A percentile compares a stretch with the other conserved stretches of the same genome.
Evolutionary conservation across 257 asterid species (phyloP).

Genomic region (Scutellaria barbata): DNA sequence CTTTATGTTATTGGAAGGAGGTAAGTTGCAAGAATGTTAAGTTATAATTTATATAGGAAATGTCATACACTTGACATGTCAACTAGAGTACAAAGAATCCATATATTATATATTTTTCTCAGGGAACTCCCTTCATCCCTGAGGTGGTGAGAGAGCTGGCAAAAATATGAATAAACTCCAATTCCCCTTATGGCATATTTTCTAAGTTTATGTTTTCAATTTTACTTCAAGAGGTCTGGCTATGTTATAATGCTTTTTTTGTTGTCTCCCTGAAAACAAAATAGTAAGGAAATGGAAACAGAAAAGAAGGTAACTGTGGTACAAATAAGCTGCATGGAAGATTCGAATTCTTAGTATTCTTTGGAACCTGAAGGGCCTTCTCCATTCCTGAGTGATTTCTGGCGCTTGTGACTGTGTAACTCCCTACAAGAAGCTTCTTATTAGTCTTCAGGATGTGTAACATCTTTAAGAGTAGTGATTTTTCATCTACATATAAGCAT

Average conservation of each 20-base stretch:
- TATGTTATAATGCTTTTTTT: not conserved
- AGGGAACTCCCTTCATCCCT: constrained; percentile 13
- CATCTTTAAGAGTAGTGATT: not conserved
- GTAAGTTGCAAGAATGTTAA: not conserved
- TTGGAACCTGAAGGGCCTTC: constrained; percentile 12
- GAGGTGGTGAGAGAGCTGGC: not conserved
- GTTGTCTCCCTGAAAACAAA: constrained; percentile 15
- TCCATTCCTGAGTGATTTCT: not conserved
- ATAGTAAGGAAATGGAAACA: constrained; percentile 13
- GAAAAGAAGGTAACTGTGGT: constrained; percentile 3
- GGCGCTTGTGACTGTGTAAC: constrained; percentile 6
- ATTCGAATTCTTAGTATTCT: not conserved
- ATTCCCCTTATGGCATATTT: constrained; percentile 19
- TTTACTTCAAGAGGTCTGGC: constrained; percentile 21
- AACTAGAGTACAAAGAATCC: constrained; percentile 20
- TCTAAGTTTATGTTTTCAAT: constrained; percentile 21
- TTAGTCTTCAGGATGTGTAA: not conserved
- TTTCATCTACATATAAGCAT: constrained; percentile 9
- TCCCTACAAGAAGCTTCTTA: constrained; percentile 11
- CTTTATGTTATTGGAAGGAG: constrained; percentile 25
- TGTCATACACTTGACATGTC: not conserved
- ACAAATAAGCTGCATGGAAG: constrained; percentile 7
- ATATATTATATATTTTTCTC: not conserved
- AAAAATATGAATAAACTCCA: constrained; percentile 12
- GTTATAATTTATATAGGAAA: constrained; percentile 1